A percentile compares a stretch with the other conserved stretches of the same genome.
Evolutionary conservation across 1,284 basidiomycete species (phyloP).

Genomic region (Microbotryum intermedium): DNA sequence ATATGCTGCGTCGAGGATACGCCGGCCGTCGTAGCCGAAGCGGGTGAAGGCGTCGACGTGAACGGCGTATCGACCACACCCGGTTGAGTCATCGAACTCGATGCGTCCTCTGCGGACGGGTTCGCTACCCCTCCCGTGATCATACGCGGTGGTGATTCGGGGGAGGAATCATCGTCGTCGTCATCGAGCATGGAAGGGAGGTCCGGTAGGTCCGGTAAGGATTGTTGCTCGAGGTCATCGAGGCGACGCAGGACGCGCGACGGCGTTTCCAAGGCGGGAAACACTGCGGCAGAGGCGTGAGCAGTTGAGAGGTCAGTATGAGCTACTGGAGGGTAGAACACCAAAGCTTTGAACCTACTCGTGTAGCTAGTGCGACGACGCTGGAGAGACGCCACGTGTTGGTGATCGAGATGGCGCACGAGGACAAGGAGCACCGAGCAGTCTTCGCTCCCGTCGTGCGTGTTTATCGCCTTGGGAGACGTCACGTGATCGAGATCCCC

Average conservation of each 20-base stretch:
- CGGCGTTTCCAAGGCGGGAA: conserved; percentile 24
- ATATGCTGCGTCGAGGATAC: too few species aligned
- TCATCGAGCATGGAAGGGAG: conserved; percentile 20
- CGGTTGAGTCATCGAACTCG: background rate
- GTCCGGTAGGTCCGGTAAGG: conserved; percentile 26
- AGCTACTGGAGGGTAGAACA: too few species aligned
- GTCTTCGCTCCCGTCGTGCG: too few species aligned
- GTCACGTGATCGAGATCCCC: too few species aligned
- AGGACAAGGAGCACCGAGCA: too few species aligned
- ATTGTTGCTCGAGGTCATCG: conserved; percentile 19
- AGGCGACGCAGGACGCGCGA: conserved; percentile 30
- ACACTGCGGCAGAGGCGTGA: background rate
- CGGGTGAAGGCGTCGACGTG: conserved; percentile 21
- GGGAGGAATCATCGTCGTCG: conserved; percentile 21
- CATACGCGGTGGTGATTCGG: conserved; percentile 4
- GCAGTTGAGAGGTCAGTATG: too few species aligned
- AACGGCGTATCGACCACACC: conserved; percentile 6
- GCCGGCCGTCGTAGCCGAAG: background rate
- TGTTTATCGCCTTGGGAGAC: too few species aligned
- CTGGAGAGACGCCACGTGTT: too few species aligned
- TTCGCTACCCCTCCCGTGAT: too few species aligned
- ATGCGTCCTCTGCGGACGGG: background rate
- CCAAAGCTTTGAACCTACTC: too few species aligned
- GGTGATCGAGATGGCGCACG: too few species aligned
- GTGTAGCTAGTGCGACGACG: too few species aligned